Evolutionary conservation across 352 stramenopile species (phyloP).

Genomic region (Phytophthora pistaciae): DNA sequence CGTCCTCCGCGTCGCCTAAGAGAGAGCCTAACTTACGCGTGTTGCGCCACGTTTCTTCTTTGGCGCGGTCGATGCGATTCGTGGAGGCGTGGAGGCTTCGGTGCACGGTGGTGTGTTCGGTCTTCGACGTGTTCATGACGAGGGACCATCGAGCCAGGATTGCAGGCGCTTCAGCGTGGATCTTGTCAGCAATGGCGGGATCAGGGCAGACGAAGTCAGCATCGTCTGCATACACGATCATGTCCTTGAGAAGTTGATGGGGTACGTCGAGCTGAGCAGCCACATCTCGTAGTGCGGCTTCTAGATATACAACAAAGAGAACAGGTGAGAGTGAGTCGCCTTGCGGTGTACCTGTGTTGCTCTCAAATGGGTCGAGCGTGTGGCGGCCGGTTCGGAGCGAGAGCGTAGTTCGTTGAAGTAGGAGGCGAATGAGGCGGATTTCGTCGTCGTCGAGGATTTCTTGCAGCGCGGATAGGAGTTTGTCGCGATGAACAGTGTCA

Average conservation of each 20-base stretch:
- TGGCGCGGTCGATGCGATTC: neutral
- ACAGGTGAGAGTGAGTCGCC: conserved; percentile 14
- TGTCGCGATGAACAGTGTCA: conserved; percentile 8
- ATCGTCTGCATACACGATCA: conserved; percentile 13
- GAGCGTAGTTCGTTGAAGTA: neutral
- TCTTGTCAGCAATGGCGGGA: neutral
- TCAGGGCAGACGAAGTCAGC: conserved; percentile 1
- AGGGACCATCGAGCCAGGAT: conserved; percentile 8
- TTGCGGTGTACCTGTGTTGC: conserved; percentile 12
- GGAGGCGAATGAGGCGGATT: conserved; percentile 11
- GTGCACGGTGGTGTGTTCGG: neutral
- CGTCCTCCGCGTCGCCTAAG: conserved; percentile 9
- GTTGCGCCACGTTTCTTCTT: conserved; percentile 5
- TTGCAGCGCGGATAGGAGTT: neutral
- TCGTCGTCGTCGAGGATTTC: conserved; percentile 6
- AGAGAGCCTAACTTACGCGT: conserved; percentile 16
- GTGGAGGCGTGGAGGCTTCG: neutral
- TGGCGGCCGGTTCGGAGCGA: neutral
- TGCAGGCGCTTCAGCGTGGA: neutral
- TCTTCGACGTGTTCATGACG: conserved; percentile 18
- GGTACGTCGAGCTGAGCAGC: conserved; percentile 5
- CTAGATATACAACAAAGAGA: conserved; percentile 21
- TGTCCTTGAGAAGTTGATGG: conserved; percentile 10
- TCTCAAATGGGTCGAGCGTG: conserved; percentile 15
- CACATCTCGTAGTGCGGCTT: conserved; percentile 11